Percentiles rank a stretch among this genome's conserved stretches.
phyloP scores from a whole-genome alignment of 208 protist genomes.

The Vickermania spadyakhi region DNA sequence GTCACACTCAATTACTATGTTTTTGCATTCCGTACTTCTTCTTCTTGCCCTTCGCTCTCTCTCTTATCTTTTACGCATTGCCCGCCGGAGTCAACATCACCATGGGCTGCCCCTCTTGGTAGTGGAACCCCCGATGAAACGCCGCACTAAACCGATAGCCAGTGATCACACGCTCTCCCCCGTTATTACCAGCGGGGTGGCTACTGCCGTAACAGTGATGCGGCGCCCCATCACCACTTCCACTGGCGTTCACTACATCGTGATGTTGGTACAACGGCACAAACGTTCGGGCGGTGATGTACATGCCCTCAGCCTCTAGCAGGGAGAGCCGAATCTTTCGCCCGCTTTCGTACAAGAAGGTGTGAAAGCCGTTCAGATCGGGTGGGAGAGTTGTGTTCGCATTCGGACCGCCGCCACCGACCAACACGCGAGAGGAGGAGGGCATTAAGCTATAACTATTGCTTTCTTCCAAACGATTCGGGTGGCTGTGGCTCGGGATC shows the following conservation, averaged over 20 bases:
- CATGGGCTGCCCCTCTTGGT: not conserved
- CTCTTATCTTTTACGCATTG: too few relatives aligned
- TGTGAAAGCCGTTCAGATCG: slow-evolving; percentile 32
- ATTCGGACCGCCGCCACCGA: not conserved
- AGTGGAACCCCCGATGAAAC: not conserved
- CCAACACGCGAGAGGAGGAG: not conserved
- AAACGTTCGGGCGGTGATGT: slow-evolving; percentile 66
- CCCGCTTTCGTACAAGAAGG: slow-evolving; percentile 42
- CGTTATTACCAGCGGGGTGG: not conserved
- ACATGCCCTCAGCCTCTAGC: slow-evolving; percentile 41
- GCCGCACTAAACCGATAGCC: not conserved
- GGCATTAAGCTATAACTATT: not conserved
- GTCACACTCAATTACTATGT: too few relatives aligned
- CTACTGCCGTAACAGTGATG: too few relatives aligned
- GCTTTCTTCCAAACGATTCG: slow-evolving; percentile 1
- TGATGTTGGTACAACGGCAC: slow-evolving; percentile 36
- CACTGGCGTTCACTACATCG: slow-evolving; percentile 1
- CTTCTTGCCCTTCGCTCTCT: too few relatives aligned
- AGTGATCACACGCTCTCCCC: not conserved
- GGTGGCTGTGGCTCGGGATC: not conserved
- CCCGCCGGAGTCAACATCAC: not conserved
- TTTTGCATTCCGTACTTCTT: too few relatives aligned
- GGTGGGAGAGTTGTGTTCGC: slow-evolving; percentile 7
- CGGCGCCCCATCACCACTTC: too few relatives aligned
- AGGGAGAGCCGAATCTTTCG: slow-evolving; percentile 51